Percentiles rank a stretch among this genome's conserved stretches.
Conservation (phyloP, 345 rosid species). For the Brassica napus region Da-Ae NC_063447.1:9465501-9466000, state of each 20-base stretch:
- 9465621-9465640: conserved; percentile 46
- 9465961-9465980: not conserved
- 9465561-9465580: conserved; percentile 60
- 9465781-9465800: conserved; percentile 67
- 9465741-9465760: not conserved
- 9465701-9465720: conserved; percentile 83
- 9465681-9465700: conserved; percentile 81
- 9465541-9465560: conserved; percentile 83
- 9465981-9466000: not conserved
- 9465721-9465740: not conserved
- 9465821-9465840: conserved; percentile 81
- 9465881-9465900: conserved; percentile 54
- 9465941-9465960: conserved; percentile 64
- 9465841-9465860: conserved; percentile 91
- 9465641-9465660: conserved; percentile 65
- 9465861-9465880: conserved; percentile 72
- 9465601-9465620: conserved; percentile 39
- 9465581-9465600: conserved; percentile 35
- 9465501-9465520: conserved; percentile 64
- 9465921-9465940: conserved; percentile 56
- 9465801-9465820: conserved; percentile 80
- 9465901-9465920: conserved; percentile 11
- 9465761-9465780: not conserved
- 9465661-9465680: conserved; percentile 60
- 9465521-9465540: conserved; percentile 72